Base-by-base conservation (phyloP, 2,329 filamentous ascomycete species). In the Ophiosphaerella narmari region DNA sequence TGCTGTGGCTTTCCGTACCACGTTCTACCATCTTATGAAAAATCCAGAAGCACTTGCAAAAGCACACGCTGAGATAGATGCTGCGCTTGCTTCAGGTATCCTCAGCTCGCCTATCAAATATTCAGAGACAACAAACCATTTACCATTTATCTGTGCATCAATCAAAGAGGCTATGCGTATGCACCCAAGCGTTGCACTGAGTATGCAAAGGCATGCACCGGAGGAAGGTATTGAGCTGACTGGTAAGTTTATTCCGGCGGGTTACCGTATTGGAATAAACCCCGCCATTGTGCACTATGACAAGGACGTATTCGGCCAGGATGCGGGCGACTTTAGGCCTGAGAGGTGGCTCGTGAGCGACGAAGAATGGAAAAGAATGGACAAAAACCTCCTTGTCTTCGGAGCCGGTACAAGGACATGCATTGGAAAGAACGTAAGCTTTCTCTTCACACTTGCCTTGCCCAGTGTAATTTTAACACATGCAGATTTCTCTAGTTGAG, bases 101-200 rank as follows among this genome's bases (percentile, higher is more conserved):
- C 39, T 62, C 13, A 44, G 35, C 11, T 43, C 46, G 9, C 53
- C 49, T 1, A 39, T 55, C n/a, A 46, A 43, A 24, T 60, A 65
- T 39, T 37, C 39, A 2, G 53, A 65, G n/a, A 39, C 50, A 4
- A 39, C 50, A 4, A 50, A 46, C 12, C 41, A 41, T 12, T 61
- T 78, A 5, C 73, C 74, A 0, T 79, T 77, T 50, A 52, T 77
- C 6, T 70, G 74, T 46, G 76, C 75, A 1, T 73, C 70, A 36
- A 75, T 78, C 61, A 78, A 76, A 47, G 76, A 79, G 57, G 73
- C 70, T 2, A 55, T 76, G 7, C 65, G 76, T 3, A 66, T 78
- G 45, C 75, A 75, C 39, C 76, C 76, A 1, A 57, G 55, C 31
- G 57, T 66, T 12, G 48, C 31, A 3, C 40, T 64, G 7, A 38